These are phyloP conservation scores for Boechera divaricarpa DNA, from an alignment of 345 rosid species.

Conservation along the genomic window DNA sequence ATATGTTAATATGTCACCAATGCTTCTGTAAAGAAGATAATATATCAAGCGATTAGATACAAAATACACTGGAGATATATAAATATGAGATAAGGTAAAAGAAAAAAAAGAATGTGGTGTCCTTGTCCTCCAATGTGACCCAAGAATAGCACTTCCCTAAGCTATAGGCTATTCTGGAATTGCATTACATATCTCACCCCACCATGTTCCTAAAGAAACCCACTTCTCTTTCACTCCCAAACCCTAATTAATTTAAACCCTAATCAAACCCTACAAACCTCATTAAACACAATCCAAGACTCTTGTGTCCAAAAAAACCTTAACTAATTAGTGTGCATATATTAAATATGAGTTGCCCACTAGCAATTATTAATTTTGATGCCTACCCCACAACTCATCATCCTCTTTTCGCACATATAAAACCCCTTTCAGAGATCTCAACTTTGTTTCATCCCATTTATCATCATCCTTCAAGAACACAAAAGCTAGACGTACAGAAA, in stretches of 20 bases:
- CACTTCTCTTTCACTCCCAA: constrained; percentile 51
- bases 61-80: neutral
- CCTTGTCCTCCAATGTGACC: constrained; percentile 43
- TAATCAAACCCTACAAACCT: constrained; percentile 20
- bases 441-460: constrained; percentile 41
- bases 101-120: constrained; percentile 31
- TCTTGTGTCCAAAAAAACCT: constrained; percentile 20
- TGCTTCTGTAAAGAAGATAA: neutral
- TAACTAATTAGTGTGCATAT: constrained; percentile 27
- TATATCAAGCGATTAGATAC: neutral
- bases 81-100: constrained; percentile 13
- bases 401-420: constrained; percentile 39
- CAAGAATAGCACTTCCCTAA: constrained; percentile 44
- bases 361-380: constrained; percentile 27
- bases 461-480: constrained; percentile 29
- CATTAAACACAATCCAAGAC: constrained; percentile 28
- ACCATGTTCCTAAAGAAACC: constrained; percentile 39
- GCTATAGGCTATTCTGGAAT: constrained; percentile 44
- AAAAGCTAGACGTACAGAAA: constrained; percentile 8
- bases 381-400: constrained; percentile 37
- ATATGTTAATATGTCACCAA: too few species aligned
- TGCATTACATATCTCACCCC: constrained; percentile 45
- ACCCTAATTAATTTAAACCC: constrained; percentile 34
- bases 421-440: constrained; percentile 41
- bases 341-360: constrained; percentile 30